A percentile compares a stretch with the other conserved stretches of the same genome.
These are phyloP conservation scores for Aulographum hederae DNA, from an alignment of 2,329 filamentous ascomycete species.

Conservation along the genomic window DNA sequence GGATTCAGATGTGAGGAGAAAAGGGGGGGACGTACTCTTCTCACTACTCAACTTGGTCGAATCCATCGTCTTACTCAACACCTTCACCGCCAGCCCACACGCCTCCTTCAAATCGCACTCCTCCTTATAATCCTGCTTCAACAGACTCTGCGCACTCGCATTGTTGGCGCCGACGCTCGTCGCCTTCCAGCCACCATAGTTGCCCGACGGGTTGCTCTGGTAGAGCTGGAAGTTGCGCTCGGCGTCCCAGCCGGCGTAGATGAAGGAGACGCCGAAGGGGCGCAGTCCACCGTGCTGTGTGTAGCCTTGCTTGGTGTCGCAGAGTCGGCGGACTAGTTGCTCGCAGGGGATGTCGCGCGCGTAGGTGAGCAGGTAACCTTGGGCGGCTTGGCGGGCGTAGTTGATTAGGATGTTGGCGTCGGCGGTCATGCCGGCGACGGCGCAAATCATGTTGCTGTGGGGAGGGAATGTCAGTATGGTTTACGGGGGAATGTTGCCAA, in stretches of 20 bases:
- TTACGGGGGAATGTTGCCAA: not conserved
- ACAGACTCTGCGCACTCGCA: constrained; percentile 82
- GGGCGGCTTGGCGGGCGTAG: constrained; percentile 91
- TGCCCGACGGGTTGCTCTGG: constrained; percentile 95
- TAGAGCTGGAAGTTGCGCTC: constrained; percentile 96
- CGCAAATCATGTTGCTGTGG: constrained; percentile 95
- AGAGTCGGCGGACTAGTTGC: constrained; percentile 88
- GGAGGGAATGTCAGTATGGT: not conserved
- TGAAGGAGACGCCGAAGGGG: constrained; percentile 96
- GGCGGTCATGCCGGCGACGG: constrained; percentile 96
- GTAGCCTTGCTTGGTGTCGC: constrained; percentile 97
- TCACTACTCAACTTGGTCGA: constrained; percentile 97
- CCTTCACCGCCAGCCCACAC: constrained; percentile 93
- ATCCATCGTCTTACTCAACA: constrained; percentile 99
- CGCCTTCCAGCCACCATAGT: constrained; percentile 98
- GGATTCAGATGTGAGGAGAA: no score
- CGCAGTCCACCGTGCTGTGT: constrained; percentile 97
- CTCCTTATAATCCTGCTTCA: constrained; percentile 99
- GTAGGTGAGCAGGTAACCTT: constrained; percentile 96
- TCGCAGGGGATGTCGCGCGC: constrained; percentile 99
- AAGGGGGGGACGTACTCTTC: constrained; percentile 60
- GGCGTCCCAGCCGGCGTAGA: constrained; percentile 96
- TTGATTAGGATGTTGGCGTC: constrained; percentile 99
- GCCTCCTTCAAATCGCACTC: constrained; percentile 92
- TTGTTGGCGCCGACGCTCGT: constrained; percentile 97